These are phyloP conservation scores for Solanum arcanum DNA, from an alignment of 257 asterid genomes.

Conservation along the genomic window DNA sequence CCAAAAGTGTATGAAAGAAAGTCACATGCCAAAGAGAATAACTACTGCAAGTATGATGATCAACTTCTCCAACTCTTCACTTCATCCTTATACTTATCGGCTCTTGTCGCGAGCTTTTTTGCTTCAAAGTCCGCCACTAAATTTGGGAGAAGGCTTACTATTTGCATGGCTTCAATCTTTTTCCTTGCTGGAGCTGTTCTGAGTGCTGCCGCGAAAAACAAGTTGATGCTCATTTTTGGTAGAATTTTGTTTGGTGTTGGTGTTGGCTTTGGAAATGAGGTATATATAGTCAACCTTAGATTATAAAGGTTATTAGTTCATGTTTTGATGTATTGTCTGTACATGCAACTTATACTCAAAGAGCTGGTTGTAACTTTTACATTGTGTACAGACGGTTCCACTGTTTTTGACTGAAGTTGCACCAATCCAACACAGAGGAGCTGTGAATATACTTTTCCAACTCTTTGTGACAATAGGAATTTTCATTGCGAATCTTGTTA, in stretches of 20 bases:
- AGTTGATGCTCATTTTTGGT: conserved; percentile 33
- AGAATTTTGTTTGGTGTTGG: conserved; percentile 39
- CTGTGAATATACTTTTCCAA: conserved; percentile 26
- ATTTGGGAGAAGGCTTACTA: conserved; percentile 33
- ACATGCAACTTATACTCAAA: not conserved
- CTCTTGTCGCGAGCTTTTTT: conserved; percentile 27
- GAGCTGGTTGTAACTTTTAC: not conserved
- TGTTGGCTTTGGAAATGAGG: conserved; percentile 52
- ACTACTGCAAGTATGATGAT: conserved; percentile 44
- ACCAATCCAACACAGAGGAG: conserved; percentile 31
- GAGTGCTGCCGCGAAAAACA: conserved; percentile 15
- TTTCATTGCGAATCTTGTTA: conserved; percentile 16
- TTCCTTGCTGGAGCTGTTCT: conserved; percentile 32
- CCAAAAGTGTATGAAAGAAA: conserved; percentile 32
- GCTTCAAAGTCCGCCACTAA: conserved; percentile 26
- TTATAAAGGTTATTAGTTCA: not conserved
- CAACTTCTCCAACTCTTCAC: conserved; percentile 42
- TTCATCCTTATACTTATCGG: conserved; percentile 50
- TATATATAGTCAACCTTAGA: not conserved
- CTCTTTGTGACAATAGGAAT: conserved; percentile 16
- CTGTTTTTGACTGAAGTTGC: conserved; percentile 31
- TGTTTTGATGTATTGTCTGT: not conserved
- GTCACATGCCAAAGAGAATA: conserved; percentile 21
- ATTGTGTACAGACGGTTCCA: conserved; percentile 22
- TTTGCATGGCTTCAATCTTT: conserved; percentile 26